Evolutionary conservation across 2,329 filamentous ascomycete genomes (phyloP).

Genomic region (Penicillium sp.): DNA sequence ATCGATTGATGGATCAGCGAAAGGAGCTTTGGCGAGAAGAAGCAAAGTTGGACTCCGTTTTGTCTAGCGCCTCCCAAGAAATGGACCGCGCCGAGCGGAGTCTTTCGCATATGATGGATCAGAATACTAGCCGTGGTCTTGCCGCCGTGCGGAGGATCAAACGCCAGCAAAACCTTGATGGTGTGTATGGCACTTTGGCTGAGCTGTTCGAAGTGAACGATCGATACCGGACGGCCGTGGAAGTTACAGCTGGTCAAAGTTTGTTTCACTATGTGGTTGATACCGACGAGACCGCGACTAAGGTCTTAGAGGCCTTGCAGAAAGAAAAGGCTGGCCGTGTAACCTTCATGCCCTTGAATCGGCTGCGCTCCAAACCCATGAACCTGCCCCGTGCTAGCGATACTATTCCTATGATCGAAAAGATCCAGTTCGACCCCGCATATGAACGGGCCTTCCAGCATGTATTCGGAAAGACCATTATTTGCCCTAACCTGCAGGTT

Average conservation of each 20-base stretch:
- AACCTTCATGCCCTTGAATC: slow-evolving; percentile 91
- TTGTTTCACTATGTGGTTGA: slow-evolving; percentile 97
- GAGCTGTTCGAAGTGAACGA: slow-evolving; percentile 89
- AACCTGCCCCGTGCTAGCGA: slow-evolving; percentile 85
- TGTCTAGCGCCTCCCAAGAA: slow-evolving; percentile 73
- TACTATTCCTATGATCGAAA: slow-evolving; percentile 81
- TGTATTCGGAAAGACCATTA: slow-evolving; percentile 92
- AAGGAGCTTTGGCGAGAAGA: slow-evolving; percentile 87
- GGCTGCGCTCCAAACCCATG: slow-evolving; percentile 67
- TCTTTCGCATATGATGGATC: slow-evolving; percentile 83
- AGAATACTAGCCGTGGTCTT: slow-evolving; percentile 80
- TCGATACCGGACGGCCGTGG: slow-evolving; percentile 81
- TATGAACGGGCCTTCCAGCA: slow-evolving; percentile 89
- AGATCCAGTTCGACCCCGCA: slow-evolving; percentile 72
- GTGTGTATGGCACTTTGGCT: slow-evolving; percentile 88
- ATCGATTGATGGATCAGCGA: slow-evolving; percentile 79
- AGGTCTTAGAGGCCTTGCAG: slow-evolving; percentile 76
- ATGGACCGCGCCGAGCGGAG: slow-evolving; percentile 74
- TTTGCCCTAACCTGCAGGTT: slow-evolving; percentile 85
- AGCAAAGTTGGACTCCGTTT: slow-evolving; percentile 77
- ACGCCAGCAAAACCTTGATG: slow-evolving; percentile 73
- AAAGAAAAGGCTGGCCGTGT: slow-evolving; percentile 79
- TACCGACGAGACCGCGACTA: slow-evolving; percentile 81
- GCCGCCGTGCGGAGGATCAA: slow-evolving; percentile 84
- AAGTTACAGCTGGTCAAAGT: slow-evolving; percentile 88